Evolutionary conservation across 306 rosid species (phyloP).

Genomic region (Dryas octopetala): DNA sequence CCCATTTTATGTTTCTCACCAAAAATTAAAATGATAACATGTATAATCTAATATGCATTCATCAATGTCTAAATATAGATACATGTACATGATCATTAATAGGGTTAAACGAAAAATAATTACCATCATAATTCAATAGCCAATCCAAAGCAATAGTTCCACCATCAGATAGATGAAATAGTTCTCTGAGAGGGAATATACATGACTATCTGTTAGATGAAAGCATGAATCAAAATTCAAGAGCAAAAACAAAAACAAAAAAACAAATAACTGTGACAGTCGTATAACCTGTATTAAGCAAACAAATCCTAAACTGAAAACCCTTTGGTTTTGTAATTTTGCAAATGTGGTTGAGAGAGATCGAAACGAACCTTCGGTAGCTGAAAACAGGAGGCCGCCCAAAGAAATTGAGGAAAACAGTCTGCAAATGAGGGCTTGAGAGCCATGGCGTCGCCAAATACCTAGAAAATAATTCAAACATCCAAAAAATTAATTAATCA

Average conservation of each 20-base stretch:
- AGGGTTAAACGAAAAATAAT: not conserved
- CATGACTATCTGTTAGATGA: constrained; percentile 24
- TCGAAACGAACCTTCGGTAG: constrained; percentile 52
- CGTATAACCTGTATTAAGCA: not conserved
- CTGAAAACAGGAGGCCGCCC: constrained; percentile 71
- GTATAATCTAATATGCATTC: not conserved
- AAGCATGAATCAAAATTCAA: constrained; percentile 17
- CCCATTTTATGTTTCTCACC: no score
- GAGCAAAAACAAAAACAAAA: not conserved
- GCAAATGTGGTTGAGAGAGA: not conserved
- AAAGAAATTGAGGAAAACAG: constrained; percentile 59
- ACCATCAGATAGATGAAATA: constrained; percentile 34
- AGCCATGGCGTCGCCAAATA: constrained; percentile 81
- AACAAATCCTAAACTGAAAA: not conserved
- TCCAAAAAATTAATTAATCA: not conserved
- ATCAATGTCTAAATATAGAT: not conserved
- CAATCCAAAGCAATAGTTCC: constrained; percentile 51
- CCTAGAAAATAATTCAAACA: constrained; percentile 27
- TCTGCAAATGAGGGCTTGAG: constrained; percentile 82
- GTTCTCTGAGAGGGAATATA: constrained; percentile 25
- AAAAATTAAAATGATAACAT: not conserved
- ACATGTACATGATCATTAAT: not conserved
- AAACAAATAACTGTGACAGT: not conserved
- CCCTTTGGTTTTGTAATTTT: not conserved
- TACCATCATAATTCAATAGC: constrained; percentile 41